Conservation (phyloP, 805 yeast species). For the Candida nemodendra region DNA sequence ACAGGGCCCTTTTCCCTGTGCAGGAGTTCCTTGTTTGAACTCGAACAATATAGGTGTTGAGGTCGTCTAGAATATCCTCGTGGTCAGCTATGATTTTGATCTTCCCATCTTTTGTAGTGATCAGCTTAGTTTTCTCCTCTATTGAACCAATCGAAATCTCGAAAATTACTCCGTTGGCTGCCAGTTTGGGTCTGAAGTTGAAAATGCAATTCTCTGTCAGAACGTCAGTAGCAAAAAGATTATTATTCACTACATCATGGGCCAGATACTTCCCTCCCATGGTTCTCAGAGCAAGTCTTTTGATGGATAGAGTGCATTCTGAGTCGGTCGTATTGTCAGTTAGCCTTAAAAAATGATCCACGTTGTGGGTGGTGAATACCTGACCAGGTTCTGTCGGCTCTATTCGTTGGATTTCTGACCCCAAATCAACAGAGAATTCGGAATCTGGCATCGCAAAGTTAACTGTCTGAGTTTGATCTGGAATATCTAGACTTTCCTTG, state of each 20-base stretch:
- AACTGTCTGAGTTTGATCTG: constrained; percentile 8
- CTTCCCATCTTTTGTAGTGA: constrained; percentile 17
- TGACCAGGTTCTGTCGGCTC: constrained; percentile 30
- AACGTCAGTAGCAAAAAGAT: constrained; percentile 23
- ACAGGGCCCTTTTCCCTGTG: constrained; percentile 15
- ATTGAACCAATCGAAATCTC: constrained; percentile 20
- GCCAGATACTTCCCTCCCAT: constrained; percentile 24
- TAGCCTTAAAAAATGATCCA: constrained; percentile 20
- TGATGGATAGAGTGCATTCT: constrained; percentile 2
- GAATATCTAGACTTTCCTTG: constrained; percentile 11
- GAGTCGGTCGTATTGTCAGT: constrained; percentile 3
- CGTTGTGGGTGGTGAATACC: constrained; percentile 26
- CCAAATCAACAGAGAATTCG: constrained; percentile 4
- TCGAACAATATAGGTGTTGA: constrained; percentile 24
- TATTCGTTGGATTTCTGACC: constrained; percentile 13
- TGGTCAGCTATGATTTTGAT: constrained; percentile 29
- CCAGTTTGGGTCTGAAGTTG: constrained; percentile 12
- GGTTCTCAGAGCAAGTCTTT: constrained; percentile 25
- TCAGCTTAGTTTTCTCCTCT: constrained; percentile 17
- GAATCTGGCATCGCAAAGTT: constrained; percentile 23
- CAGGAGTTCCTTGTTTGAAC: constrained; percentile 27
- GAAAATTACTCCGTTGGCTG: constrained; percentile 1
- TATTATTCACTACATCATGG: constrained; percentile 15
- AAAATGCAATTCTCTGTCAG: constrained; percentile 31
- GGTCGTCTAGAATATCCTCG: constrained; percentile 27